Percentiles rank a stretch among this genome's conserved stretches.
These are phyloP conservation scores for Aspergillus campestris DNA, from an alignment of 495 filamentous ascomycete species.

Conservation along the genomic window DNA sequence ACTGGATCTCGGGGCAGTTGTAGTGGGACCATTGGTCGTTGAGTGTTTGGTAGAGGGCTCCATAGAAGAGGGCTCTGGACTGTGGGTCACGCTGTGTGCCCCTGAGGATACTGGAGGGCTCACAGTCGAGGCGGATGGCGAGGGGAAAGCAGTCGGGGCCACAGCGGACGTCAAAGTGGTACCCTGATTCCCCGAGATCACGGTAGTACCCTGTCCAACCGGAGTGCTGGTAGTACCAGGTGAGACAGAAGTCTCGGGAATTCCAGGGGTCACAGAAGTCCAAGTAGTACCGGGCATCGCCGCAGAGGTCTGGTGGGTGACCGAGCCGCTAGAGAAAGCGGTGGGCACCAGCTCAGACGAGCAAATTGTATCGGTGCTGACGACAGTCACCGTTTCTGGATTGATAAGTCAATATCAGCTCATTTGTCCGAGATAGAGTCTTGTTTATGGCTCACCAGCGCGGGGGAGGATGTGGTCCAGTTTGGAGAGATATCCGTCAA, in stretches of 20 bases:
- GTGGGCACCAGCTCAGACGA: neutral
- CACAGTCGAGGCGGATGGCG: constrained; percentile 3
- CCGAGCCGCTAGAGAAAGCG: too few relatives aligned
- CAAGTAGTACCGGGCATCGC: too few relatives aligned
- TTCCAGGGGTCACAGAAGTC: too few relatives aligned
- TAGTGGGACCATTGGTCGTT: neutral
- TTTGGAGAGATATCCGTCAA: neutral
- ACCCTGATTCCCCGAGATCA: neutral
- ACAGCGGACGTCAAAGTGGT: neutral
- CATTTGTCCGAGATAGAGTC: neutral
- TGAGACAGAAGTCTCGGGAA: neutral
- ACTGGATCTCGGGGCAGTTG: constrained; percentile 1
- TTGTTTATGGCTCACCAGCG: constrained; percentile 4
- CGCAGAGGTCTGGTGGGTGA: too few relatives aligned
- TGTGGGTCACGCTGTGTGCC: neutral
- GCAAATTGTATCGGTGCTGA: constrained; percentile 16
- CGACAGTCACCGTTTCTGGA: constrained; percentile 10
- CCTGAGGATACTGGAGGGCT: constrained; percentile 1
- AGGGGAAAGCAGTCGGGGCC: neutral
- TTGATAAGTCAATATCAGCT: neutral
- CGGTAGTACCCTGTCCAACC: constrained; percentile 1
- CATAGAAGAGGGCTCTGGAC: constrained; percentile 3
- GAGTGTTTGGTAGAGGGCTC: neutral
- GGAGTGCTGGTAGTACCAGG: neutral
- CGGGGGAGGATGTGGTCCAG: constrained; percentile 1